Conservation (phyloP, 495 filamentous ascomycete species). For the Lasiosphaeris hirsuta region DNA sequence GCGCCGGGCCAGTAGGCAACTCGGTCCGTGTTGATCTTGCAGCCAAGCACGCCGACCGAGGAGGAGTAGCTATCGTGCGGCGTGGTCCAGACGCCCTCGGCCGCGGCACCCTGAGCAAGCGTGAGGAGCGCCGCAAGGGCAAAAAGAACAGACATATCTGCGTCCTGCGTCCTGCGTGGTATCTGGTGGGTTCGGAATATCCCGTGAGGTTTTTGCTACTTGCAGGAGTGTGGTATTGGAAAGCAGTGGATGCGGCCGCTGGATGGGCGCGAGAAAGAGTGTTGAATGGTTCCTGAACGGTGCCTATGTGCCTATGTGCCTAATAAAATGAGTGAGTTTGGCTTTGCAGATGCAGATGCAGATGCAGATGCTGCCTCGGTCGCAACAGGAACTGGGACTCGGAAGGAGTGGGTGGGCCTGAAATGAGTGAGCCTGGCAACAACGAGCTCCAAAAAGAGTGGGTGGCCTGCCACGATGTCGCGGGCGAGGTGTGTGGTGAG, state of each 20-base stretch:
- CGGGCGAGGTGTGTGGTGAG: no score
- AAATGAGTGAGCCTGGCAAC: no score
- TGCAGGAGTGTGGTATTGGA: background rate
- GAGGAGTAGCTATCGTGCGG: constrained; percentile 43
- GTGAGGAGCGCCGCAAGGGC: background rate
- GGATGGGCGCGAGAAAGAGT: background rate
- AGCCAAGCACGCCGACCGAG: constrained; percentile 43
- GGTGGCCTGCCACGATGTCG: constrained; percentile 1
- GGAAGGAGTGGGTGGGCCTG: background rate
- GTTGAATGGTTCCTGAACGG: background rate
- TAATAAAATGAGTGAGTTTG: background rate
- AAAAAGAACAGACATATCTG: background rate
- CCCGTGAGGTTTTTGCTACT: background rate
- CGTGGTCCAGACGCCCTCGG: constrained; percentile 7
- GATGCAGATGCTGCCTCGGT: background rate
- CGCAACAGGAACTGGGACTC: background rate
- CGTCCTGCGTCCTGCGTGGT: background rate
- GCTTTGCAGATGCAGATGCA: background rate
- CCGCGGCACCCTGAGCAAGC: constrained; percentile 14
- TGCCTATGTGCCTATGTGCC: background rate
- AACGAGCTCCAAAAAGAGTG: background rate
- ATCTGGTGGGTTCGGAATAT: background rate
- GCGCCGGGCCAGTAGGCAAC: constrained; percentile 42
- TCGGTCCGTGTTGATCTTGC: constrained; percentile 42
- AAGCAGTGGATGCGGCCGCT: background rate